These are phyloP conservation scores for Fusarium illudens DNA, from an alignment of 2,329 filamentous ascomycete species.

Conservation along the genomic window DNA sequence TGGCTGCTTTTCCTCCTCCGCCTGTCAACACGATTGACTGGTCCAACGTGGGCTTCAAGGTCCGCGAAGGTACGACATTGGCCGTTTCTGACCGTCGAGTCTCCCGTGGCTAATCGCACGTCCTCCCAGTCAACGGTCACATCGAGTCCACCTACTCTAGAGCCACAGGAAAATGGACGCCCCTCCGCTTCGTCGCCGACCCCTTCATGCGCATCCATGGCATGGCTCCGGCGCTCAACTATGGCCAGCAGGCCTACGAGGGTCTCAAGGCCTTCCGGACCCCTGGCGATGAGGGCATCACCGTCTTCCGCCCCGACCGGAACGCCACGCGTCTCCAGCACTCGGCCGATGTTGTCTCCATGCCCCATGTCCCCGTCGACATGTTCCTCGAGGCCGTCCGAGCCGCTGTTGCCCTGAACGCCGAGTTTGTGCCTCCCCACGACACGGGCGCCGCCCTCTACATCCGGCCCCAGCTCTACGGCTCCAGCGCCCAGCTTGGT, in stretches of 20 bases:
- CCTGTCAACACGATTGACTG: constrained; percentile 89
- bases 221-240: constrained; percentile 95
- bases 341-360: constrained; percentile 83
- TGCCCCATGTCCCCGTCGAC: constrained; percentile 79
- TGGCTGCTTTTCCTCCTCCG: constrained; percentile 75
- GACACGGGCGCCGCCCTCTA: constrained; percentile 92
- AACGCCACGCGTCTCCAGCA: constrained; percentile 88
- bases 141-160: constrained; percentile 86
- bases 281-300: constrained; percentile 73
- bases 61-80: constrained; percentile 76
- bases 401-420: constrained; percentile 86
- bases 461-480: constrained; percentile 87
- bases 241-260: constrained; percentile 97
- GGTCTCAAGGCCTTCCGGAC: constrained; percentile 96
- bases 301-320: constrained; percentile 85
- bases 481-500: constrained; percentile 85
- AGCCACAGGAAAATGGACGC: constrained; percentile 78
- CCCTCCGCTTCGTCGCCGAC: constrained; percentile 80
- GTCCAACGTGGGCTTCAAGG: constrained; percentile 90
- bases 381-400: constrained; percentile 80
- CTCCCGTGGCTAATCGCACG: not conserved
- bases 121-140: constrained; percentile 84
- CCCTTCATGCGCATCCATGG: constrained; percentile 91
- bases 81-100: not conserved
- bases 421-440: constrained; percentile 89